Evolutionary conservation across 139 green algal species (phyloP).

Genomic region (Volvox africanus): DNA sequence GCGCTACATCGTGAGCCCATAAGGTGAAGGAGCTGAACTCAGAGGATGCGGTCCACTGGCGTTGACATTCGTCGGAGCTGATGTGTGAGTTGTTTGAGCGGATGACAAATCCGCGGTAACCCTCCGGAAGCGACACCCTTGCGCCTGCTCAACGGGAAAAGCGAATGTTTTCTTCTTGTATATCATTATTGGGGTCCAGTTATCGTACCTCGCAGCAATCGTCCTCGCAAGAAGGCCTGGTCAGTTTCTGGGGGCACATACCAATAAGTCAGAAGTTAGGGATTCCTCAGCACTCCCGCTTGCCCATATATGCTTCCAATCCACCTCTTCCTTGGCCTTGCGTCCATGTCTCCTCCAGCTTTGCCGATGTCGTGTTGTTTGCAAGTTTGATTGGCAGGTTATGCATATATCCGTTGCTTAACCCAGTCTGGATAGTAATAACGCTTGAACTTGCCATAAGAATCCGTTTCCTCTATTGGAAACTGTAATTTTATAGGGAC

Average conservation of each 20-base stretch:
- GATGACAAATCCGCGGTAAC: constrained; percentile 2
- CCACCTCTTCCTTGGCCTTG: background rate
- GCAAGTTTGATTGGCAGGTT: constrained; percentile 27
- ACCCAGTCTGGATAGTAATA: background rate
- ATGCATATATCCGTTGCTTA: background rate
- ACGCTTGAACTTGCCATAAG: background rate
- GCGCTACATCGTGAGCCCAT: constrained; percentile 23
- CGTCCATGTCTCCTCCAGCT: background rate
- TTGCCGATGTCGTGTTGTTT: background rate
- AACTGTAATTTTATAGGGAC: too few species aligned
- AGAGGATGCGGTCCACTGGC: background rate
- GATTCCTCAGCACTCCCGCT: background rate
- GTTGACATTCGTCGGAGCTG: constrained; percentile 19
- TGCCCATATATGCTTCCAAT: background rate
- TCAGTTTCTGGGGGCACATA: background rate
- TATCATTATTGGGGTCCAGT: background rate
- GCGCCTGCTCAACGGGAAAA: background rate
- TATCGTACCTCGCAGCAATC: background rate
- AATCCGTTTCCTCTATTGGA: too few species aligned
- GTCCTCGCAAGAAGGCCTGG: background rate
- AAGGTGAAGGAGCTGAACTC: background rate
- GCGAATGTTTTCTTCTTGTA: background rate
- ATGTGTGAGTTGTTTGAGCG: background rate
- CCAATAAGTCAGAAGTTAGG: background rate
- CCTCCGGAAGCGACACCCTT: background rate